Evolutionary conservation across 495 filamentous ascomycete species (phyloP), one percentile per base, ranked within the genome.

Genomic region (Glonium stellatum): DNA sequence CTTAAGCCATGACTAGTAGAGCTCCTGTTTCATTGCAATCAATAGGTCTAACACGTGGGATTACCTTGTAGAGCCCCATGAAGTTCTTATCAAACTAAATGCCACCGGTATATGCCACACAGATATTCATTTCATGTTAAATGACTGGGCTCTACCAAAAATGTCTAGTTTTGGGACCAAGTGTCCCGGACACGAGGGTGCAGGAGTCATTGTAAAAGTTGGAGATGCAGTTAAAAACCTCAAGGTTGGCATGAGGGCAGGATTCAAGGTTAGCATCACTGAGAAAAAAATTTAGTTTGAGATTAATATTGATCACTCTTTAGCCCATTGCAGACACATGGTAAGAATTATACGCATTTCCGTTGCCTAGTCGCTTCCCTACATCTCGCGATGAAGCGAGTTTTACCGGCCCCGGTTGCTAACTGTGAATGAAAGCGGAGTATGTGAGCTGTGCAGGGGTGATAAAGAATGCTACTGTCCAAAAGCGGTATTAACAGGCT

Each of bases 211-310:
- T 4, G 80, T 82, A 5, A 76, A 81, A 36, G 59, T 81, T 2
- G 81, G 81, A 1, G 58, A 65, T 22, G 76, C 79, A 15, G 78
- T 82, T 27, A 81, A 75, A 59, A 77, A 71, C 39, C 78, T 82
- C 60, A 78, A 81, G 48, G 59, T 80, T 3, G 84, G 84, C 22
- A 82, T 85, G 63, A 73, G 82, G 15, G 83, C 76, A 4, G 84
- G 84, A 11, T 74, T 82, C 57, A 84, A 61, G 37, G 57, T 59
- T 10, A 22, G 2, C 15, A 5, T 0, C 19, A 34, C 10, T 18
- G 39, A 44, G 18, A 18, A 44, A 44, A 18, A 1, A 11, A 2
- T 44, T 2, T 1, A 4, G 2, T 44, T 18, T 44, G 39, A 18
- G 13, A 15, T 44, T 18, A 1, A 18, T 44, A 18, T 44, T 44